Conservation (phyloP, 495 filamentous ascomycete species). For the Astrothelium subdiscretum region DNA sequence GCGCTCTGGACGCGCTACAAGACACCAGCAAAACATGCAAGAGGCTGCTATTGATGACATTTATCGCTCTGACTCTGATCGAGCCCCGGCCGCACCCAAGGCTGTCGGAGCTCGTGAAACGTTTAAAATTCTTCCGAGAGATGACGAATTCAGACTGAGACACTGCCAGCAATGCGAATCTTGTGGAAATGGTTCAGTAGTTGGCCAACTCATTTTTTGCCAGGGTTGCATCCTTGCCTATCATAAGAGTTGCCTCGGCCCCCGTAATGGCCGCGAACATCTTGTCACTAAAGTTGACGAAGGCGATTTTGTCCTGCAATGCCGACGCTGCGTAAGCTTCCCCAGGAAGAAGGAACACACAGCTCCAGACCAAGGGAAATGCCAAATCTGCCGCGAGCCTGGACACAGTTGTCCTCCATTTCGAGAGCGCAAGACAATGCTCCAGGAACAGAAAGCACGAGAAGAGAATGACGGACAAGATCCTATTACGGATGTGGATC, state of each 20-base stretch:
- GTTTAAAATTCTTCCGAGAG: slow-evolving; percentile 44
- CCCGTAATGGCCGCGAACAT: slow-evolving; percentile 64
- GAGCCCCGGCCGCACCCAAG: slow-evolving; percentile 33
- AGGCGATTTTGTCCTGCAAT: slow-evolving; percentile 78
- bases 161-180: slow-evolving; percentile 63
- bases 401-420: slow-evolving; percentile 61
- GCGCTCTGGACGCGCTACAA: slow-evolving; percentile 27
- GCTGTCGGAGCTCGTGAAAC: slow-evolving; percentile 54
- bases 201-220: slow-evolving; percentile 59
- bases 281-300: slow-evolving; percentile 81
- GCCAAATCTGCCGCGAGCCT: slow-evolving; percentile 50
- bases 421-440: slow-evolving; percentile 51
- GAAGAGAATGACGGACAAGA: slow-evolving; percentile 66
- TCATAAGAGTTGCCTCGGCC: slow-evolving; percentile 71
- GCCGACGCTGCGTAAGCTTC: slow-evolving; percentile 65
- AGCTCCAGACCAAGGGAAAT: slow-evolving; percentile 57
- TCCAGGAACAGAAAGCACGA: slow-evolving; percentile 71
- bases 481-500: slow-evolving; percentile 52
- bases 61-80: slow-evolving; percentile 34
- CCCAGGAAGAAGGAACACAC: slow-evolving; percentile 53
- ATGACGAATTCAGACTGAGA: slow-evolving; percentile 48
- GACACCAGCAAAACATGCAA: slow-evolving; percentile 41
- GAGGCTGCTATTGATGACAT: slow-evolving; percentile 58
- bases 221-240: slow-evolving; percentile 81
- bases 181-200: slow-evolving; percentile 48